Conservation (phyloP, 2,329 filamentous ascomycete genomes). For the Nemania sp. region DNA sequence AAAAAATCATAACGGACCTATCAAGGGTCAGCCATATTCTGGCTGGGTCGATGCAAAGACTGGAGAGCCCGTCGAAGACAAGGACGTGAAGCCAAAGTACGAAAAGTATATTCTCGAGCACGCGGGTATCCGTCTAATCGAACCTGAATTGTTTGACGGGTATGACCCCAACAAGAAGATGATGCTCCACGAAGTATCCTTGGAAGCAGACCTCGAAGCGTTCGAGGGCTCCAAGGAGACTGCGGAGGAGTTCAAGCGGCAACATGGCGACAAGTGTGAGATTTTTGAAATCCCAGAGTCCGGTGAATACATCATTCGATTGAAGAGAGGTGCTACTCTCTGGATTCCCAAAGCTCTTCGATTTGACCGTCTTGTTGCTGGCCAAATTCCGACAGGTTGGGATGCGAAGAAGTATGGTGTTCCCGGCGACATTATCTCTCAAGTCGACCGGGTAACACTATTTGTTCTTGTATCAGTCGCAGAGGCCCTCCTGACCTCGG, state of each 20-base stretch:
- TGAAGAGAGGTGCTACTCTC: constrained; percentile 93
- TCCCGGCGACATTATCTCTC: constrained; percentile 94
- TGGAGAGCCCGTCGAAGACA: constrained; percentile 94
- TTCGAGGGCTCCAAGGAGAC: constrained; percentile 98
- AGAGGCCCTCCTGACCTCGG: constrained; percentile 86
- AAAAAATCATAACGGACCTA: constrained; percentile 94
- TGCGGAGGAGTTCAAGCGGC: constrained; percentile 93
- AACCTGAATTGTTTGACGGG: constrained; percentile 93
- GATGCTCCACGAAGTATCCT: constrained; percentile 94
- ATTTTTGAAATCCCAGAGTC: constrained; percentile 94
- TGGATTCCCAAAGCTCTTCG: constrained; percentile 96
- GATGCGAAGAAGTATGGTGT: constrained; percentile 95
- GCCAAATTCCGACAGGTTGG: constrained; percentile 97
- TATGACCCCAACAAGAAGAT: constrained; percentile 99
- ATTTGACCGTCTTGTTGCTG: constrained; percentile 96
- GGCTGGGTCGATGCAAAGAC: constrained; percentile 97
- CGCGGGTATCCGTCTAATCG: constrained; percentile 94
- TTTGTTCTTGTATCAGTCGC: constrained; percentile 94
- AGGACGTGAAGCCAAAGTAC: constrained; percentile 96
- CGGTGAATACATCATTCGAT: constrained; percentile 89
- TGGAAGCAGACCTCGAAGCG: constrained; percentile 94
- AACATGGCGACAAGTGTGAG: constrained; percentile 97
- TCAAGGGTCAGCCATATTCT: constrained; percentile 96
- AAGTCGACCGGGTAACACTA: constrained; percentile 95
- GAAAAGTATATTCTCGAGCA: constrained; percentile 97